Conservation (phyloP, 495 filamentous ascomycete genomes). For the Aspergillus bridgeri region DNA sequence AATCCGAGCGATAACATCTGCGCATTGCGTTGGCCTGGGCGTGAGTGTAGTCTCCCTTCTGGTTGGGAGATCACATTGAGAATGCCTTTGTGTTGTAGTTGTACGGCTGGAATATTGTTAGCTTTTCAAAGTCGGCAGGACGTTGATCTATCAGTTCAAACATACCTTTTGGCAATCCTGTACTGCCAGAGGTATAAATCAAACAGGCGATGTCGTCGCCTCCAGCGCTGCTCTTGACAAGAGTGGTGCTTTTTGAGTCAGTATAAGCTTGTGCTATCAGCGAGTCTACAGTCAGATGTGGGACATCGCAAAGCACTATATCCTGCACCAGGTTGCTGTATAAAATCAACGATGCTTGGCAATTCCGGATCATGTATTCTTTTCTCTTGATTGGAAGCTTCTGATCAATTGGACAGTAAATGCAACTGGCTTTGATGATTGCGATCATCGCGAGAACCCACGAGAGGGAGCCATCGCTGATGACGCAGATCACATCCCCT, state of each 20-base stretch:
- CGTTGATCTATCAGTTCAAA: not conserved
- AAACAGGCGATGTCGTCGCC: not conserved
- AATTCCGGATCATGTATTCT: not conserved
- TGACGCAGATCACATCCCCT: not conserved
- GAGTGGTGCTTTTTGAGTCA: not conserved
- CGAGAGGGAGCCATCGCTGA: not conserved
- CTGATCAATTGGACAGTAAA: not conserved
- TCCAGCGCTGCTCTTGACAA: not conserved
- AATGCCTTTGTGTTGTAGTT: not conserved
- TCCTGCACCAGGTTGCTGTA: not conserved
- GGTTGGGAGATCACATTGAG: not conserved
- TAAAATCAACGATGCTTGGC: not conserved
- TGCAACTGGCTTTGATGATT: not conserved
- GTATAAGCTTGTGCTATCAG: not conserved
- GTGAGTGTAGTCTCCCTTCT: not conserved
- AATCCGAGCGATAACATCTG: not conserved
- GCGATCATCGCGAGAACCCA: not conserved
- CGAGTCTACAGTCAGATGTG: not conserved
- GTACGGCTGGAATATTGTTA: not conserved
- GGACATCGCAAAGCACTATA: not conserved
- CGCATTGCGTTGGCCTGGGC: not conserved
- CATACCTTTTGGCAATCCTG: not conserved
- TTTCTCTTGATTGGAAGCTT: not conserved
- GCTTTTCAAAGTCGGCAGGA: not conserved
- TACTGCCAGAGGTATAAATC: not conserved